Base-by-base conservation (phyloP, 257 asterid genomes). In the Nicotiana otophora region DNA sequence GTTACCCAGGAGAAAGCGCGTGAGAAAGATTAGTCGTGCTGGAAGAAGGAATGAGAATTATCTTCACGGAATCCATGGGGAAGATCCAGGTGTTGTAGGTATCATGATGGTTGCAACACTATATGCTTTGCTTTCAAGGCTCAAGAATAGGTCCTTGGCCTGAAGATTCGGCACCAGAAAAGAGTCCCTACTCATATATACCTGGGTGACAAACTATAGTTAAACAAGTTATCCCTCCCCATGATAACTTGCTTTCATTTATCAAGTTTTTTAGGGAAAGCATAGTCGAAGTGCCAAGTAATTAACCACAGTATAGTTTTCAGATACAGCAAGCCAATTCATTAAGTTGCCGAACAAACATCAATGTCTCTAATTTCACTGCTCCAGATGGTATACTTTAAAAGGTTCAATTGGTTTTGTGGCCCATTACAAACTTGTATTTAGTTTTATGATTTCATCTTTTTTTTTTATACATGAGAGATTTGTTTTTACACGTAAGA, bases 91-190 rank as follows among this genome's bases (percentile, higher is more conserved):
- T 12, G 55, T 87, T 19, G 39, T 84, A 16, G 90, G 85, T 53
- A 84, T 87, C 42, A 51, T 87, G 39, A 30, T 81, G 51, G 80
- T 82, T 20, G 82, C 88, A 62, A 85, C 89, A 10, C 81, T 89
- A 62, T 85, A 86, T 58, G 83, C 83, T 11, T 70, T 58, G 83
- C 83, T 11, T 70, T 31, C 53, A 81, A 82, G 53, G 82, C 86
- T 60, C 87, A 84, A n/a, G 87, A 87, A 63, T 82, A 84, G 33
- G 66, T 72, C 11, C 78, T 84, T 78, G 86, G 81, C 8, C 57
- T 81, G 5, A 87, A 84, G 82, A 82, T 77, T 17, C 17, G 85
- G 20, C 86, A 84, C 66, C 82, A 14, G 87, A 81, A 58, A 87
- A 80, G 65, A 81, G 74, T 78, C 86, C 90, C 86, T 89, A 46